Evolutionary conservation across 495 filamentous ascomycete genomes (phyloP).

Genomic region (Amphirosellinia nigrospora): DNA sequence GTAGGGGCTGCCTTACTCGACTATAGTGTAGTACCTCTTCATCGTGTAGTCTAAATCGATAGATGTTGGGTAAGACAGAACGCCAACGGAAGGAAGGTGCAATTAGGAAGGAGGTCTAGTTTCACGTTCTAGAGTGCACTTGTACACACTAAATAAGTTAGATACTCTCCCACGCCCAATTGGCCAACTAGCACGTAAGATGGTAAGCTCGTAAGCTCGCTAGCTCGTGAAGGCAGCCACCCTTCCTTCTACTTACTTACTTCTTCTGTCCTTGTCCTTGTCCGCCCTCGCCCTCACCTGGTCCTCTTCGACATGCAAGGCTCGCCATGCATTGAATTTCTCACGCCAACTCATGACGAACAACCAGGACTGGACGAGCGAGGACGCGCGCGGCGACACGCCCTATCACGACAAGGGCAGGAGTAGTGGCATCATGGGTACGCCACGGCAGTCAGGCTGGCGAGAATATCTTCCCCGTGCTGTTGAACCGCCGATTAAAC

Average conservation of each 20-base stretch:
- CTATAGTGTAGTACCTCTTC: too few species aligned
- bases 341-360: neutral
- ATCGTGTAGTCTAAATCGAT: too few species aligned
- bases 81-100: neutral
- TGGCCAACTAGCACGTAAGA: too few species aligned
- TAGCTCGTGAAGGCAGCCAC: neutral
- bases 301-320: neutral
- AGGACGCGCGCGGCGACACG: neutral
- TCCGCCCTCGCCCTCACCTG: too few species aligned
- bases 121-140: neutral
- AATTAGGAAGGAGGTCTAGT: neutral
- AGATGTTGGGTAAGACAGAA: conserved; percentile 12
- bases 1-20: neutral
- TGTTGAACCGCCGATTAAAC: conserved; percentile 23
- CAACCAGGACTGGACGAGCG: neutral
- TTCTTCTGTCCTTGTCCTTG: too few species aligned
- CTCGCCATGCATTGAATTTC: neutral
- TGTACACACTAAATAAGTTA: neutral
- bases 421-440: conserved; percentile 3
- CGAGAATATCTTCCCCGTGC: neutral
- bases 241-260: neutral
- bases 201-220: neutral
- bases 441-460: conserved; percentile 6
- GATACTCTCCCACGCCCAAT: neutral
- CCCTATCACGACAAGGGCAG: neutral